Conservation (phyloP, 495 filamentous ascomycete genomes). For the Darksidea phi region DNA sequence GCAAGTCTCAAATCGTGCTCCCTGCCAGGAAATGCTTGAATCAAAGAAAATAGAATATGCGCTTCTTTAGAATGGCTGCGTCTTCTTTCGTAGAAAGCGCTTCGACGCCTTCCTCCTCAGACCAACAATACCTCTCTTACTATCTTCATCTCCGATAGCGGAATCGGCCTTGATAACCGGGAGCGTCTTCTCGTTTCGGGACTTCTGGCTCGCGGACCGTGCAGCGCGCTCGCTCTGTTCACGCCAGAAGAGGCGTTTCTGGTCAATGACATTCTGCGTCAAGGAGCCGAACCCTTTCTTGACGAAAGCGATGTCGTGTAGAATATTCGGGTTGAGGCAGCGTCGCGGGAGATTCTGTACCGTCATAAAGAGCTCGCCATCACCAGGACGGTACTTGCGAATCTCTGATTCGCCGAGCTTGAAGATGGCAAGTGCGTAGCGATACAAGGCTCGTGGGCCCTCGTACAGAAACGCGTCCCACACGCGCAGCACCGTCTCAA, state of each 20-base stretch:
- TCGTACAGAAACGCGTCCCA: slow-evolving; percentile 98
- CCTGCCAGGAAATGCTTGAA: background rate
- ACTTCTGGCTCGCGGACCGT: background rate
- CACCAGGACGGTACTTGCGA: slow-evolving; percentile 59
- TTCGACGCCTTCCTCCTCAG: slow-evolving; percentile 11
- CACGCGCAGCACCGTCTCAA: slow-evolving; percentile 84
- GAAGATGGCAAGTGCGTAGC: slow-evolving; percentile 87
- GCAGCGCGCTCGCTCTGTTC: slow-evolving; percentile 2
- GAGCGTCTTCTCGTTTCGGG: background rate
- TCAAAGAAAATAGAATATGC: too few relatives aligned
- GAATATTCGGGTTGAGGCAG: slow-evolving; percentile 72
- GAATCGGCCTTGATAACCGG: background rate
- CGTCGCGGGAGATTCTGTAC: slow-evolving; percentile 85
- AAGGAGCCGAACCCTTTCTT: slow-evolving; percentile 21
- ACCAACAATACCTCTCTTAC: slow-evolving; percentile 1
- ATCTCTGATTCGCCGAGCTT: slow-evolving; percentile 86
- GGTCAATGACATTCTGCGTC: slow-evolving; percentile 12
- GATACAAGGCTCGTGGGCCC: slow-evolving; percentile 91
- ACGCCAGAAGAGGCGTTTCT: slow-evolving; percentile 23
- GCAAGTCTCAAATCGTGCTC: background rate
- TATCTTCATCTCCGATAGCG: background rate
- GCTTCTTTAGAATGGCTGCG: background rate
- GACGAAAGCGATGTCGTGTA: slow-evolving; percentile 59
- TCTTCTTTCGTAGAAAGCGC: background rate
- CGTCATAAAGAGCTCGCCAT: slow-evolving; percentile 96